Percentiles rank a stretch among this genome's conserved stretches.
phyloP scores from a whole-genome alignment of 305 asterid genomes.

The Ilex paraguariensis region DNA sequence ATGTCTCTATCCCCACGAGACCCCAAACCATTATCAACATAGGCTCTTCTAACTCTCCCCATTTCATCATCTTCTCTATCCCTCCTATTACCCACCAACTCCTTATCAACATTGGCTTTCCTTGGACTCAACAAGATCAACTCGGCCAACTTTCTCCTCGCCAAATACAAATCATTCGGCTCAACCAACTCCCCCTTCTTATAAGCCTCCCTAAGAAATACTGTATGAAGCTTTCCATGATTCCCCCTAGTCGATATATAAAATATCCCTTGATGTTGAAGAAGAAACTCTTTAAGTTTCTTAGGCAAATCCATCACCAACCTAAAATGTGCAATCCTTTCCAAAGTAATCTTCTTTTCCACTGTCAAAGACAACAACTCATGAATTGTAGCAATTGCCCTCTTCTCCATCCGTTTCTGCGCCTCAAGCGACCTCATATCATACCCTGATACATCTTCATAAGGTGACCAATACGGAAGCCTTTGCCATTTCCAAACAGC shows the following conservation, averaged over 20 bases:
- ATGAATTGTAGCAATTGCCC: slow-evolving; percentile 82
- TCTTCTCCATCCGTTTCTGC: slow-evolving; percentile 87
- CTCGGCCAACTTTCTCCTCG: slow-evolving; percentile 71
- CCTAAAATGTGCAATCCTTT: slow-evolving; percentile 79
- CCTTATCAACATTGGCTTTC: slow-evolving; percentile 44
- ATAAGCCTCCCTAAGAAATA: slow-evolving; percentile 85
- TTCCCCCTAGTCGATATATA: slow-evolving; percentile 82
- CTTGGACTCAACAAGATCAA: slow-evolving; percentile 70
- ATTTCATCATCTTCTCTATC: slow-evolving; percentile 31
- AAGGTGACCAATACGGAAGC: slow-evolving; percentile 93
- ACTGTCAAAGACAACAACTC: slow-evolving; percentile 64
- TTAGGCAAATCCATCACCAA: slow-evolving; percentile 76
- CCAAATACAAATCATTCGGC: slow-evolving; percentile 71
- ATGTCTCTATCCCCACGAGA: slow-evolving; percentile 15
- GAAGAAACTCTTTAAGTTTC: slow-evolving; percentile 78
- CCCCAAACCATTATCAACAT: slow-evolving; percentile 18
- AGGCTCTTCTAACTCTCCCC: slow-evolving; percentile 16
- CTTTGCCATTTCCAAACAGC: slow-evolving; percentile 98
- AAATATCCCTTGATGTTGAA: slow-evolving; percentile 91
- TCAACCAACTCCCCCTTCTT: slow-evolving; percentile 78
- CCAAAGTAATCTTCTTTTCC: slow-evolving; percentile 79
- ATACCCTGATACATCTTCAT: slow-evolving; percentile 71
- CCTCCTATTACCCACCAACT: slow-evolving; percentile 43
- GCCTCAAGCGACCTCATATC: slow-evolving; percentile 89
- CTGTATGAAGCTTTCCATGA: slow-evolving; percentile 81